Base-by-base conservation (phyloP, 257 asterid species). In the Ligustrum vulgare region DNA sequence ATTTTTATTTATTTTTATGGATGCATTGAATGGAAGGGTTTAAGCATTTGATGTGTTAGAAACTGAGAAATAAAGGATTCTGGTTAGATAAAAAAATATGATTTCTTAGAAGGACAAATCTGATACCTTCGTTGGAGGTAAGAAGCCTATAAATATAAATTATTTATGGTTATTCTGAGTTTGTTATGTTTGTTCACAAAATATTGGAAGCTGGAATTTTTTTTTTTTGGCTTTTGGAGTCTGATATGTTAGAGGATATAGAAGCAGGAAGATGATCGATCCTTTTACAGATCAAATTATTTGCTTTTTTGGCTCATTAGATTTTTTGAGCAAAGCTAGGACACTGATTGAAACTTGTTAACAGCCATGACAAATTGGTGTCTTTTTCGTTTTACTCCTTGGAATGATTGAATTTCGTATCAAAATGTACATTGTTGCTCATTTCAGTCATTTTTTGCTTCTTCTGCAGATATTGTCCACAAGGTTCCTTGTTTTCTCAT, bases 11-110 rank as follows among this genome's bases (percentile, higher is more conserved):
- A 15, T 36, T 36, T 1, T 37, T 41, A 35, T 39, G 45, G 18
- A 45, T 45, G 54, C 31, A 37, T 37, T 41, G 63, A 22, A 41
- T 78, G 60, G 33, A 56, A 72, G 31, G 43, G 66, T 28, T 51
- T 69, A 62, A 8, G 16, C 28, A 43, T 45, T 51, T 77, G 58
- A 62, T 54, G 76, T 77, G 68, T 79, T n/a, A 36, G 47, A 43
- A 73, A 64, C 71, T 75, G 28, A 70, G 32, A 37, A 56, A 65
- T 1, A 5, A 51, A 39, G 12, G 12, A 74, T 23, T 63, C 66
- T 82, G 63, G 51, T 41, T 5, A n/a, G 33, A 28, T 32, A 49
- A 3, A 70, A 70, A 63, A 20, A n/a, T 54, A 35, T 36, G 33
- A 60, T 37, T 15, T 18, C 8, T 39, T 7, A 36, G 41, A 37